These are phyloP conservation scores for Nakazawaea holstii DNA, from an alignment of 805 yeast species.

Conservation along the genomic window DNA sequence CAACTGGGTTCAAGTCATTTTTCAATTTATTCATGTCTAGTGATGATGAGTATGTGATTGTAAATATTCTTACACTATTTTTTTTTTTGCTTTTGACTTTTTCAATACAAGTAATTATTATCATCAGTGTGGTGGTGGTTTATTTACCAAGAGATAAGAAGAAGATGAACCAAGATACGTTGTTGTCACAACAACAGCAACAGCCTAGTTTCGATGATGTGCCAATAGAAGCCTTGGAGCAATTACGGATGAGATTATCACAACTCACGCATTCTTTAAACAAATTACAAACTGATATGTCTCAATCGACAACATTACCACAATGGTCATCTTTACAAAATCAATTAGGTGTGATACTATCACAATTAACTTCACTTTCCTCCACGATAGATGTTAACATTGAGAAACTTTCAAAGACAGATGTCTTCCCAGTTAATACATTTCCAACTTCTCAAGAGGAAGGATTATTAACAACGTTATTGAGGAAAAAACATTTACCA, in stretches of 20 bases:
- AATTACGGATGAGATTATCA: conserved; percentile 54
- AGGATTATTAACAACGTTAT: conserved; percentile 73
- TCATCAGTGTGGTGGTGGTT: background rate
- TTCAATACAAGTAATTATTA: conserved; percentile 10
- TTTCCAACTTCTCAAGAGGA: conserved; percentile 86
- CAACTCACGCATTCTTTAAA: conserved; percentile 58
- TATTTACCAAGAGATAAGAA: conserved; percentile 1
- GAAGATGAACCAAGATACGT: conserved; percentile 8
- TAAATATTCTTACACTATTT: conserved; percentile 11
- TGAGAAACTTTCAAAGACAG: conserved; percentile 56
- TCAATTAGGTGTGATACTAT: conserved; percentile 76
- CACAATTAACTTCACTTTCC: conserved; percentile 79
- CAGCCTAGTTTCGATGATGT: conserved; percentile 29
- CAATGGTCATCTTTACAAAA: conserved; percentile 67
- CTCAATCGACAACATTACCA: conserved; percentile 34
- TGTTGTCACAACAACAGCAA: background rate
- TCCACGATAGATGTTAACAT: conserved; percentile 58
- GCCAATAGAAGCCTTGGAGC: conserved; percentile 59
- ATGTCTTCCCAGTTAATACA: conserved; percentile 75
- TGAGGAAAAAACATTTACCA: conserved; percentile 84
- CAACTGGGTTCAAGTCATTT: conserved; percentile 17
- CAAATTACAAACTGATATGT: conserved; percentile 49
- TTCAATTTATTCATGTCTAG: conserved; percentile 15
- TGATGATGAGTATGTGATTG: conserved; percentile 12
- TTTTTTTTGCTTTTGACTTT: conserved; percentile 12